A percentile compares a stretch with the other conserved stretches of the same genome.
These are phyloP conservation scores for Pseudoturritis turrita DNA, from an alignment of 345 rosid genomes.

Conservation along the genomic window DNA sequence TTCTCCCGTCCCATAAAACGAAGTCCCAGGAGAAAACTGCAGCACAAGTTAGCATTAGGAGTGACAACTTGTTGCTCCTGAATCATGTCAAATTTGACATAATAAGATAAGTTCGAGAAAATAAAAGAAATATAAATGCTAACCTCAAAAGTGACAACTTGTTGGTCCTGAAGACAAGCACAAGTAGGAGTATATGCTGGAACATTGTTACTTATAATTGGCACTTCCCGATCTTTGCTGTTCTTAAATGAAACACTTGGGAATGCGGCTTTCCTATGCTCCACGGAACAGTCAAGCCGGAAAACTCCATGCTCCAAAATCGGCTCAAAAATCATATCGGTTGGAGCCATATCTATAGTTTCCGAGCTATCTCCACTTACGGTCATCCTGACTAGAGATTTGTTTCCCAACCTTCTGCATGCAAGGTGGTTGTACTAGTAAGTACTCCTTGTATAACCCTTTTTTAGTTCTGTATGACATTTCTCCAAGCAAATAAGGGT, in stretches of 20 bases:
- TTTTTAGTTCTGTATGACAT: conserved; percentile 13
- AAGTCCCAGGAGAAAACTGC: conserved; percentile 76
- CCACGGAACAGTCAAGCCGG: conserved; percentile 62
- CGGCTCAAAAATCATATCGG: conserved; percentile 62
- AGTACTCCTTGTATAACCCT: conserved; percentile 4
- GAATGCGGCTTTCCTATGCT: conserved; percentile 49
- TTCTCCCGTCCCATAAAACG: conserved; percentile 95
- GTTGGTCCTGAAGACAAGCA: conserved; percentile 42
- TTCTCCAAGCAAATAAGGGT: conserved; percentile 9
- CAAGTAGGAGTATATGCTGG: conserved; percentile 57
- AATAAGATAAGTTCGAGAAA: background rate
- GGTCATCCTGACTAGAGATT: conserved; percentile 37
- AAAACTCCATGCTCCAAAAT: conserved; percentile 74
- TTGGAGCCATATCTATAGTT: conserved; percentile 27
- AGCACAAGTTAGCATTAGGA: conserved; percentile 1
- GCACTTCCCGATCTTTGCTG: conserved; percentile 51
- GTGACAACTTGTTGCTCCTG: background rate
- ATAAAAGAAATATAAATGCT: background rate
- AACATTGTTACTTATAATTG: conserved; percentile 30
- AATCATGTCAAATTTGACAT: background rate
- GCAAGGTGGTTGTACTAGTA: conserved; percentile 20
- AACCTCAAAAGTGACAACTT: conserved; percentile 72
- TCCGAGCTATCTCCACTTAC: conserved; percentile 31
- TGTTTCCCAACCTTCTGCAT: conserved; percentile 39
- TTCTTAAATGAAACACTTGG: conserved; percentile 70